Evolutionary conservation across 2,329 filamentous ascomycete species (phyloP).

Genomic region (Dactylellina drechsleri): DNA sequence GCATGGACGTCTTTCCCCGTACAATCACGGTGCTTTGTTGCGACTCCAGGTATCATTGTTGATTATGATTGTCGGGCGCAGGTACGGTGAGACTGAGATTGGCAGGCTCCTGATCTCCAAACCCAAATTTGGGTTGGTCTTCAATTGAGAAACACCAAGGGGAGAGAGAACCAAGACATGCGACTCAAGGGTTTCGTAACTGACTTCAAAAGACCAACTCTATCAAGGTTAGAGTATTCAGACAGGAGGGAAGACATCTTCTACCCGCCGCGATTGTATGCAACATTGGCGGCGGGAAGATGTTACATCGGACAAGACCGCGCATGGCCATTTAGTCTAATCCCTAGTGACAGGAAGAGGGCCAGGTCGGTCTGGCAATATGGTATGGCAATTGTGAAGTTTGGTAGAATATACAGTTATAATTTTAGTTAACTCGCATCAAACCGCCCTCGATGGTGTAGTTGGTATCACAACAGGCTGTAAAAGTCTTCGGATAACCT

Average conservation of each 20-base stretch:
- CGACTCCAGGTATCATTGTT: not conserved
- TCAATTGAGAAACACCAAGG: too few species aligned
- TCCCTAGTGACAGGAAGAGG: too few species aligned
- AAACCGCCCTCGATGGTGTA: slow-evolving; percentile 55
- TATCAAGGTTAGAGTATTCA: too few species aligned
- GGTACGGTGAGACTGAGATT: not conserved
- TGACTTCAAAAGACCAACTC: too few species aligned
- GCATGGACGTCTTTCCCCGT: not conserved
- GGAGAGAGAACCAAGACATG: too few species aligned
- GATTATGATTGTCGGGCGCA: not conserved
- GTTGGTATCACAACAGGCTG: slow-evolving; percentile 56
- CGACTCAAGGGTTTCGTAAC: too few species aligned
- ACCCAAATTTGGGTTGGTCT: not conserved
- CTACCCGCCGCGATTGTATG: slow-evolving; percentile 28
- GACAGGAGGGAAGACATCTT: slow-evolving; percentile 6
- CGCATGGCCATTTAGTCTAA: not conserved
- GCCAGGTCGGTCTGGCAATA: too few species aligned
- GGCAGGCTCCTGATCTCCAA: slow-evolving; percentile 11
- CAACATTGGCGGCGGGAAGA: slow-evolving; percentile 45
- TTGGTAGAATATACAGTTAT: not conserved
- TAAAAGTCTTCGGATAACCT: slow-evolving; percentile 53
- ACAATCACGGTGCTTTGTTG: slow-evolving; percentile 1
- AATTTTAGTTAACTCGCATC: slow-evolving; percentile 4
- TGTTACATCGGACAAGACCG: slow-evolving; percentile 26
- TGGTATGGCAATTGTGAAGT: not conserved